Base-by-base conservation (phyloP, 2,329 filamentous ascomycete species). In the Exophiala mesophila region DNA sequence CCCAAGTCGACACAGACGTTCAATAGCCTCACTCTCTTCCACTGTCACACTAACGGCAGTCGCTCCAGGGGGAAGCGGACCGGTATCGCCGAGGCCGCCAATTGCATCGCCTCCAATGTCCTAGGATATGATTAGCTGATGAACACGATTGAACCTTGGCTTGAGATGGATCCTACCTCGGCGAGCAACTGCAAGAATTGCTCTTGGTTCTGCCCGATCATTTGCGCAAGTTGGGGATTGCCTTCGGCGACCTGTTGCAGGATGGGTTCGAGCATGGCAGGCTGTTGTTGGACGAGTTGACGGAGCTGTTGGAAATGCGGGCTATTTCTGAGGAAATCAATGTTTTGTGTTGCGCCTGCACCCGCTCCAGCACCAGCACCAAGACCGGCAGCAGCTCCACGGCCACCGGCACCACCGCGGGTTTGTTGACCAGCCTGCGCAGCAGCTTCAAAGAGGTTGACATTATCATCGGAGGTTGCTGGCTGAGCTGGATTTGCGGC, bases 241-340 rank as follows among this genome's bases (percentile, higher is more conserved):
- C 90, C 90, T 16, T 88, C 85, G 24, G 88, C 89, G 26, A 98
- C 87, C 67, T 96, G 89, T 67, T 97, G 90, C 43, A 98, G 74
- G 55, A 98, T 97, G 5, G 92, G 90, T 71, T 98, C 92, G 16
- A 98, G 82, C 92, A 98, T 98, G 63, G 92, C 85, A 13, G 92
- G 92, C 64, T 97, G 87, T 65, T 96, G 89, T 69, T 98, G 92
- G 32, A 98, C 90, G 16, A 98, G 83, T 68, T 96, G 89, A 51
- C 92, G 85, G 47, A 98, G 78, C 69, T 98, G 92, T 69, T 97
- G 92, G 70, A 98, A 98, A 66, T 97, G 90, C 17, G 89, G 83
- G 64, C 97, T 97, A 66, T 89, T 87, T 59, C 92, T 83, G 42
- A 98, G 73, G 64, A 95, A 97, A 53, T 97, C 90, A 45, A 98